phyloP scores from a whole-genome alignment of 352 stramenopile species.

The Peronosclerospora sorghi region DNA sequence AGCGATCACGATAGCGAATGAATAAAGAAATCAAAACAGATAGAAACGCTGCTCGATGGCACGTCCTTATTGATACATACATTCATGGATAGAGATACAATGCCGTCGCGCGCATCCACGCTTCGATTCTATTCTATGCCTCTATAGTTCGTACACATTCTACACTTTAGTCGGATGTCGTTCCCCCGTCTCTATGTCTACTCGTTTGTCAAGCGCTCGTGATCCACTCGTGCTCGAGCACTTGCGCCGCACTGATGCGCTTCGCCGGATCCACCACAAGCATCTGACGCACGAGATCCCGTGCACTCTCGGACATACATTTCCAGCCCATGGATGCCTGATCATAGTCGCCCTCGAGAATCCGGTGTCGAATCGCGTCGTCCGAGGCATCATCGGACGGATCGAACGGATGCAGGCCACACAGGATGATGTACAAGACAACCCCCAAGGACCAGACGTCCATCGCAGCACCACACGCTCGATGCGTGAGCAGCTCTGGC shows the following conservation, averaged over 20 bases:
- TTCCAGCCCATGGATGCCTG: constrained; percentile 21
- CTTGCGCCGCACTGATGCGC: constrained; percentile 30
- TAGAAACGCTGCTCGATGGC: not conserved
- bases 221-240: constrained; percentile 49
- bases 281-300: constrained; percentile 31
- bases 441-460: constrained; percentile 52
- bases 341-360: constrained; percentile 30
- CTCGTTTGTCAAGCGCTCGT: constrained; percentile 1
- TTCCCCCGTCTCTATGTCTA: not conserved
- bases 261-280: constrained; percentile 29
- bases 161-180: too few relatives aligned
- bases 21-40: not conserved
- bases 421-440: constrained; percentile 45
- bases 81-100: not conserved
- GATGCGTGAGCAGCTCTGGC: constrained; percentile 29
- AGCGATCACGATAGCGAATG: constrained; percentile 17
- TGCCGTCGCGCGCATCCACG: too few relatives aligned
- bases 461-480: constrained; percentile 22
- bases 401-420: constrained; percentile 44
- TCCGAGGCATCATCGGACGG: constrained; percentile 38
- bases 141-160: too few relatives aligned
- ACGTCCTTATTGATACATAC: not conserved
- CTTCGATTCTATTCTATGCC: too few relatives aligned
- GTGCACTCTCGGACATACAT: constrained; percentile 30
- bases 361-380: constrained; percentile 25